These are phyloP conservation scores for Salix udensis DNA, from an alignment of 345 rosid genomes.

Conservation along the genomic window DNA sequence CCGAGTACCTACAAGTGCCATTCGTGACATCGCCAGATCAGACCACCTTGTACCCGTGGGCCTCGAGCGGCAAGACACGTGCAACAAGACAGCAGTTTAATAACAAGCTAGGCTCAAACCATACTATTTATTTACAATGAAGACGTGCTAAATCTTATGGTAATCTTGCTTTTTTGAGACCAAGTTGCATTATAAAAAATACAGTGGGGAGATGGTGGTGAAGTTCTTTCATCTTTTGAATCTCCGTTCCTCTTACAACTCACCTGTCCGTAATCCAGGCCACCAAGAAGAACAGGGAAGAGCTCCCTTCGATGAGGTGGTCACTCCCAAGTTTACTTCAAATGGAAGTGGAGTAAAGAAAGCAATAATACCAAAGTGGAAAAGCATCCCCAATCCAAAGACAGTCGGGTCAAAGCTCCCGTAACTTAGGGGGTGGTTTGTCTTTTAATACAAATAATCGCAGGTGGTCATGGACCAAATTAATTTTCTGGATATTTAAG, in stretches of 20 bases:
- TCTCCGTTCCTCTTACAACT: background rate
- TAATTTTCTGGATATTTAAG: background rate
- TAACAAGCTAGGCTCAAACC: background rate
- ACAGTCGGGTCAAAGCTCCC: constrained; percentile 5
- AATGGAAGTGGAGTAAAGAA: background rate
- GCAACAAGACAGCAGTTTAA: background rate
- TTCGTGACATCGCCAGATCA: background rate
- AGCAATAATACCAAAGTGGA: background rate
- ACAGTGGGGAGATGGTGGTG: no score
- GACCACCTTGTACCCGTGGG: background rate
- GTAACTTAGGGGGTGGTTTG: constrained; percentile 12
- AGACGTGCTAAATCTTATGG: background rate
- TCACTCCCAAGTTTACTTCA: background rate
- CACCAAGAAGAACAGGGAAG: background rate
- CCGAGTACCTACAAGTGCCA: background rate
- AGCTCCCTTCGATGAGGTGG: background rate
- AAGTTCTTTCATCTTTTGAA: background rate
- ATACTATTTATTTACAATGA: background rate
- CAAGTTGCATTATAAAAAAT: constrained; percentile 1
- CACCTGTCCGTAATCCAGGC: background rate
- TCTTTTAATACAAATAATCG: background rate
- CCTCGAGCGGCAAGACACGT: background rate
- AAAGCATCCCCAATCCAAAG: background rate
- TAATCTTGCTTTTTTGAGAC: background rate
- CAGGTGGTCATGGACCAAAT: background rate